These are phyloP conservation scores for Dothideomycetes sp. DNA, from an alignment of 2,329 filamentous ascomycete genomes.

Conservation along the genomic window DNA sequence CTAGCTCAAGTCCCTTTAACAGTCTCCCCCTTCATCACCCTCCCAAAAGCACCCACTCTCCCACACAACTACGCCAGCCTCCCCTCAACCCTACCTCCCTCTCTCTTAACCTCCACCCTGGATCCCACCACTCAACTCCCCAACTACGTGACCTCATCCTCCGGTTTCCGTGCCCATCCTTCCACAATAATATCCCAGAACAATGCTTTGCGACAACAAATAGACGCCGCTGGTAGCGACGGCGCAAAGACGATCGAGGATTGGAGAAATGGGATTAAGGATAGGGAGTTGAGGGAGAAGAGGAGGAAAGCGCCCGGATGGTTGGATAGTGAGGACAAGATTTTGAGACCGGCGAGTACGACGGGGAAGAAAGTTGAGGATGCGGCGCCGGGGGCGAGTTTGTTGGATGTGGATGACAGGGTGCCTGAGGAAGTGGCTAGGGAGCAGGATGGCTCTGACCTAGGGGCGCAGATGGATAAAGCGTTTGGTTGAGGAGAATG, in stretches of 20 bases:
- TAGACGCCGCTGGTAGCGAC: conserved; percentile 58
- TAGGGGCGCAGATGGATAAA: conserved; percentile 28
- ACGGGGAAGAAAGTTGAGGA: conserved; percentile 13
- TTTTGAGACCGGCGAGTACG: conserved; percentile 57
- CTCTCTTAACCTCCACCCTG: conserved; percentile 44
- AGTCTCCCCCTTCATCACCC: conserved; percentile 85
- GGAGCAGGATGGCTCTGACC: conserved; percentile 23
- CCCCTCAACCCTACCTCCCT: conserved; percentile 74
- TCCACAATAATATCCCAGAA: conserved; percentile 79
- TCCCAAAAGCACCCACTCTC: conserved; percentile 81
- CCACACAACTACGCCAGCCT: conserved; percentile 93
- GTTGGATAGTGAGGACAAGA: conserved; percentile 62
- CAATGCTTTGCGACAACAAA: conserved; percentile 64
- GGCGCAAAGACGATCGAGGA: conserved; percentile 57
- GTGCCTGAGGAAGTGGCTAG: conserved; percentile 14
- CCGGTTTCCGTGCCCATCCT: conserved; percentile 73
- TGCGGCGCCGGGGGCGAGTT: conserved; percentile 12
- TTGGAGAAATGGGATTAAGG: conserved; percentile 59
- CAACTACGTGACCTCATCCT: conserved; percentile 67
- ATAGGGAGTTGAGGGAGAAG: conserved; percentile 68
- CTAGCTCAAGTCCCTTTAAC: conserved; percentile 88
- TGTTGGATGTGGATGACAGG: conserved; percentile 18
- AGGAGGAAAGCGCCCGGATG: conserved; percentile 69
- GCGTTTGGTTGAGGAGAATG: conserved; percentile 25
- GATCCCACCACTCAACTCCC: conserved; percentile 32